Evolutionary conservation across 257 asterid species (phyloP).

Genomic region (Fraxinus pennsylvanica): DNA sequence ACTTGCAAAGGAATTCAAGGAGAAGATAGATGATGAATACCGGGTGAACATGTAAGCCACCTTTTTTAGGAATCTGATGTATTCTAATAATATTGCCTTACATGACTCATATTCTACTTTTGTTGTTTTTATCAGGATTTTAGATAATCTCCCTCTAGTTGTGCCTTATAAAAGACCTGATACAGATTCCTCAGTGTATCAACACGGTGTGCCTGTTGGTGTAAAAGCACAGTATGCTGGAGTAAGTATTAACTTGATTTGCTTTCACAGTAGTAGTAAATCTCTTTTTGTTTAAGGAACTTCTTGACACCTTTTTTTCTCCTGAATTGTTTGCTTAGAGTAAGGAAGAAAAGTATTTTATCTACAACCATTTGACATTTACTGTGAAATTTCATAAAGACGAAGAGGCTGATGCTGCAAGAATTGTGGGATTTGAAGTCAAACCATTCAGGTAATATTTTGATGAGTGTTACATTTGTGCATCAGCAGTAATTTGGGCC

Average conservation of each 20-base stretch:
- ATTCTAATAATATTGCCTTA: neutral
- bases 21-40: constrained; percentile 50
- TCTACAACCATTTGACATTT: neutral
- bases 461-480: neutral
- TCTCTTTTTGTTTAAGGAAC: too few relatives aligned
- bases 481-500: too few relatives aligned
- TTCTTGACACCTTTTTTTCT: neutral
- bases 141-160: neutral
- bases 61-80: neutral
- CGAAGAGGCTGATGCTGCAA: neutral
- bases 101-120: neutral
- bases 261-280: neutral
- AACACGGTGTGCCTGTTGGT: neutral
- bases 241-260: neutral
- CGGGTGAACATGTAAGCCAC: constrained; percentile 45
- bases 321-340: neutral
- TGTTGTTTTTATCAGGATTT: neutral
- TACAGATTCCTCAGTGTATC: neutral
- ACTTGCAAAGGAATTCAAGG: constrained; percentile 45
- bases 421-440: constrained; percentile 1
- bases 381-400: neutral
- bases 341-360: neutral
- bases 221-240: neutral
- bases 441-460: neutral
- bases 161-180: neutral